Evolutionary conservation across 805 yeast genomes (phyloP).

Genomic region (Candida verbasci): DNA sequence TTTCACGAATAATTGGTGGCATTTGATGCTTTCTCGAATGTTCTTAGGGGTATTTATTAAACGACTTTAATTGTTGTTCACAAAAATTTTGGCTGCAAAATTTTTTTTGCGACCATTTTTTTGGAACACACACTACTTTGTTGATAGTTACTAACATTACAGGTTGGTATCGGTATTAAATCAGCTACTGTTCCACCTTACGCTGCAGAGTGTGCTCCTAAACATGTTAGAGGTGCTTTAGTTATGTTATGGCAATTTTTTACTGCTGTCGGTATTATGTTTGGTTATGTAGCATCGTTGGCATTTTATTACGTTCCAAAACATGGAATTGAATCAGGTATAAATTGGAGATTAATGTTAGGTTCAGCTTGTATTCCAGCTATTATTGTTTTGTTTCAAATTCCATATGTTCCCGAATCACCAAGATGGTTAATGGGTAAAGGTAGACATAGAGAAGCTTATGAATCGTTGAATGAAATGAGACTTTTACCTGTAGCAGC

Average conservation of each 20-base stretch:
- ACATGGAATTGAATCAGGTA: conserved; percentile 40
- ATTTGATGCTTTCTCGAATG: conserved; percentile 56
- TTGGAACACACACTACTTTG: too few relatives aligned
- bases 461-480: conserved; percentile 42
- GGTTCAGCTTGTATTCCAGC: conserved; percentile 59
- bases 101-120: too few relatives aligned
- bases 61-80: too few relatives aligned
- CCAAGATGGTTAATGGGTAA: conserved; percentile 66
- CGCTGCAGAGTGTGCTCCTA: conserved; percentile 60
- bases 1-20: conserved; percentile 56
- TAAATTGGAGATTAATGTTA: conserved; percentile 61
- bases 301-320: conserved; percentile 54
- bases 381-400: conserved; percentile 46
- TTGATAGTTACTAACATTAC: too few relatives aligned
- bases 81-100: not conserved
- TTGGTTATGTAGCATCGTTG: conserved; percentile 58
- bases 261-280: conserved; percentile 71
- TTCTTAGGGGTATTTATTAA: conserved; percentile 27
- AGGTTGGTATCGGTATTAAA: conserved; percentile 64
- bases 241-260: conserved; percentile 72
- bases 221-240: conserved; percentile 56
- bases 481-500: conserved; percentile 49
- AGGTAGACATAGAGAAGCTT: conserved; percentile 46
- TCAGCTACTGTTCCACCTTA: conserved; percentile 67
- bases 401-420: conserved; percentile 61